Evolutionary conservation across 495 filamentous ascomycete genomes (phyloP).

Genomic region (Hypoxylon lenormandii): DNA sequence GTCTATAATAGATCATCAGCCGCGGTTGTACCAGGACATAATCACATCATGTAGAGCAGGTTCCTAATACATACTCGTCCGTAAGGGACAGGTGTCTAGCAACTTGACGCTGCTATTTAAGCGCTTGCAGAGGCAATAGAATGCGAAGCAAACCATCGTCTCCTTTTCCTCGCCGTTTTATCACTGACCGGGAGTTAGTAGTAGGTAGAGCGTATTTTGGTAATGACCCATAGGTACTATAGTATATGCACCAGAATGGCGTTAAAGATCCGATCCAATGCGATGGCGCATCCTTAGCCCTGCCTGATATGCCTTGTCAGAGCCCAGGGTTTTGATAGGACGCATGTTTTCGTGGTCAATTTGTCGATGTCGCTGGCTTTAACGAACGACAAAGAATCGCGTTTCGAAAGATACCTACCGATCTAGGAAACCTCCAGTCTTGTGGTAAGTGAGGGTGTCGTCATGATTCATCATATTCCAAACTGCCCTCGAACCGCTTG

Average conservation of each 20-base stretch:
- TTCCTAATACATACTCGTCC: conserved; percentile 8
- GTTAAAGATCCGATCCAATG: conserved; percentile 39
- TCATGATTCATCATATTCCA: conserved; percentile 35
- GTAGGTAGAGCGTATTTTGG: conserved; percentile 1
- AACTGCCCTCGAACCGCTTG: conserved; percentile 27
- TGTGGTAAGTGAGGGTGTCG: conserved; percentile 18
- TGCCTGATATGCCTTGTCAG: conserved; percentile 16
- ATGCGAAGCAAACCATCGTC: conserved; percentile 24
- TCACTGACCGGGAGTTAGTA: not conserved
- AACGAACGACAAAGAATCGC: conserved; percentile 42
- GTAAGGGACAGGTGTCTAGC: conserved; percentile 13
- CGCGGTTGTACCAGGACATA: conserved; percentile 25
- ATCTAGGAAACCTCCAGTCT: conserved; percentile 12
- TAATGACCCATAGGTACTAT: conserved; percentile 13
- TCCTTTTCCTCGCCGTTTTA: conserved; percentile 5
- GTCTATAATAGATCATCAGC: conserved; percentile 23
- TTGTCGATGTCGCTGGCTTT: conserved; percentile 32
- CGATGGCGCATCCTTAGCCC: conserved; percentile 24
- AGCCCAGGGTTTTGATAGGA: conserved; percentile 32
- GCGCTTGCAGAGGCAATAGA: conserved; percentile 23
- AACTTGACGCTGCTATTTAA: conserved; percentile 3
- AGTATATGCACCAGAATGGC: conserved; percentile 28
- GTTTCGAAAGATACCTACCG: conserved; percentile 22
- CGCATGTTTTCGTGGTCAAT: conserved; percentile 37
- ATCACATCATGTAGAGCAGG: conserved; percentile 18